Base-by-base conservation (phyloP, 2,329 filamentous ascomycete species). In the Epichloe coenophiala region DNA sequence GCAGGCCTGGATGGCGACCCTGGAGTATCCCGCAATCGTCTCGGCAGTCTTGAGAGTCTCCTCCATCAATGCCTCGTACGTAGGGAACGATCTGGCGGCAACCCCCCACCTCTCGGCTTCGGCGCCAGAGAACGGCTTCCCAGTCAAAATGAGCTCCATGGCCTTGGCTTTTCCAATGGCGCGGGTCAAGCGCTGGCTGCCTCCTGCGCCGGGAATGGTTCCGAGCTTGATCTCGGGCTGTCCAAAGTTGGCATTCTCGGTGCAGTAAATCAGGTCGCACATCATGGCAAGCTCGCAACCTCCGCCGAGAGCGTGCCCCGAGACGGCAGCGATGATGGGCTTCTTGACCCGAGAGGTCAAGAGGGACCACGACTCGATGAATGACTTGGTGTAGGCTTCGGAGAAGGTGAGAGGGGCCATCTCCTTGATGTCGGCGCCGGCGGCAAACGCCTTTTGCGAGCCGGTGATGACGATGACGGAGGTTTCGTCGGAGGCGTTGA, bases 381-480 rank as follows among this genome's bases (percentile, higher is more conserved):
- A 98, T 64, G 94, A 88, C 58, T 74, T 81, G 45, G 81, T 86
- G 72, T 96, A 97, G 39, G 93, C 91, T 57, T 84, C 74, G 55
- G 86, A 80, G 71, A 98, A 98, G 50, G 84, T 90, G 39, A 96
- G 80, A 54, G 88, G 83, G 33, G 88, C 86, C 93, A 98, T 98
- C 71, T 98, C 93, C 70, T 97, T 97, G 74, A 98, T 98, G 69
- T 98, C 93, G 54, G 93, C 93, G 48, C 93, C 93, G 43, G 93
- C 91, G 33, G 91, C 91, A 64, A 96, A 98, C 41, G 91, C 90
- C 68, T 84, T 57, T 57, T 88, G 76, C 44, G 85, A 94, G 50
- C 93, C 93, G 1, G 93, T 96, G 52, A 98, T 75, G 53, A 98
- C 69, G 59, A 95, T 88, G 59, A 84, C 84, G 9, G 80, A 79